A percentile compares a stretch with the other conserved stretches of the same genome.
phyloP scores from a whole-genome alignment of 169 alveolate species.

The Cryptosporidium sp. region DNA sequence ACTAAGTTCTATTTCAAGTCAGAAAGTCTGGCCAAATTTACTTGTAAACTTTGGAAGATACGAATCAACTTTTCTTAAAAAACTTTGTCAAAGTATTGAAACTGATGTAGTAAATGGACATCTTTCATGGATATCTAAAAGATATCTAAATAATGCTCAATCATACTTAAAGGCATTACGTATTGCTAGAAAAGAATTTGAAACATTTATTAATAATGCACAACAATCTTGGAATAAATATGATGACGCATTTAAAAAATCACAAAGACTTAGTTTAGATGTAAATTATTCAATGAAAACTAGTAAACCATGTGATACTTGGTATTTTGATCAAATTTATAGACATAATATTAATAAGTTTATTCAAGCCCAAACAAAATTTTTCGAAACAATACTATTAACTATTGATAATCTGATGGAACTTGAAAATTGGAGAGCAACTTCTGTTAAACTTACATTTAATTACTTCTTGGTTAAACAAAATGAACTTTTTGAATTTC shows the following conservation, averaged over 20 bases:
- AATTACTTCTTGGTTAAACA: slow-evolving; percentile 38
- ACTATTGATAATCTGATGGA: slow-evolving; percentile 64
- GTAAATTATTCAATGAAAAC: slow-evolving; percentile 29
- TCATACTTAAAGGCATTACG: slow-evolving; percentile 12
- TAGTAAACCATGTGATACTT: slow-evolving; percentile 36
- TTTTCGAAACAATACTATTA: neutral
- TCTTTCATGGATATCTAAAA: slow-evolving; percentile 61
- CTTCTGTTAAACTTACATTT: slow-evolving; percentile 53
- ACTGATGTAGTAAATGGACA: slow-evolving; percentile 73
- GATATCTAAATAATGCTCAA: slow-evolving; percentile 62
- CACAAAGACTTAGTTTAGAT: slow-evolving; percentile 45
- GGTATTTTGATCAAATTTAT: slow-evolving; percentile 64
- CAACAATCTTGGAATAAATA: slow-evolving; percentile 60
- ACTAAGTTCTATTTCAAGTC: slow-evolving; percentile 10
- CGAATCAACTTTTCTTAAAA: slow-evolving; percentile 39
- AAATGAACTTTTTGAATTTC: slow-evolving; percentile 38
- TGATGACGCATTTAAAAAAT: slow-evolving; percentile 40
- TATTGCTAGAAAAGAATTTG: slow-evolving; percentile 45
- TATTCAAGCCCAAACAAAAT: slow-evolving; percentile 43
- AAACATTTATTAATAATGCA: neutral
- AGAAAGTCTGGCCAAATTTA: slow-evolving; percentile 52
- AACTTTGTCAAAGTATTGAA: slow-evolving; percentile 43
- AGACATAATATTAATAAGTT: slow-evolving; percentile 47
- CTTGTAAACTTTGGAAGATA: slow-evolving; percentile 11
- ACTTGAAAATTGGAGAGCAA: slow-evolving; percentile 60